Evolutionary conservation across 2,329 filamentous ascomycete species (phyloP).

Genomic region (Polytolypa hystricis): DNA sequence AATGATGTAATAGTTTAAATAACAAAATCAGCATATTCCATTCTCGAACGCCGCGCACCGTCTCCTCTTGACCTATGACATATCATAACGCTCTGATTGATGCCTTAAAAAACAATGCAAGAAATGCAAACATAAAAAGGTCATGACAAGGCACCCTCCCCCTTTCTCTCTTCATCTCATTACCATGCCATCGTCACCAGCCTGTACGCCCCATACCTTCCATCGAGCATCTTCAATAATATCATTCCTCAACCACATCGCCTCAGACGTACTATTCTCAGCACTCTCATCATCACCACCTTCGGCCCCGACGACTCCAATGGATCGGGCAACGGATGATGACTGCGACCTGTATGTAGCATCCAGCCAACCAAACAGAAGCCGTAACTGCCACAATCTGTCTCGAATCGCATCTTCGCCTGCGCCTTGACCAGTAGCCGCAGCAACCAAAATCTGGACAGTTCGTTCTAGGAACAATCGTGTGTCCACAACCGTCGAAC

Average conservation of each 20-base stretch:
- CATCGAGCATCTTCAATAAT: constrained; percentile 31
- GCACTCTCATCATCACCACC: constrained; percentile 15
- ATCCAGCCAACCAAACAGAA: constrained; percentile 60
- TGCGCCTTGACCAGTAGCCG: constrained; percentile 21
- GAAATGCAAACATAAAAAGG: not conserved
- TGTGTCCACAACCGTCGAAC: constrained; percentile 57
- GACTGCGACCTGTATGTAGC: too few relatives aligned
- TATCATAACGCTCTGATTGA: too few relatives aligned
- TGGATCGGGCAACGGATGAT: constrained; percentile 21
- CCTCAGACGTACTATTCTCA: constrained; percentile 16
- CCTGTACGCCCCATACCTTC: constrained; percentile 32
- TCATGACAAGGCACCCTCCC: not conserved
- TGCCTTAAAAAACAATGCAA: too few relatives aligned
- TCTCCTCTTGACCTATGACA: too few relatives aligned
- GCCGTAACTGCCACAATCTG: constrained; percentile 49
- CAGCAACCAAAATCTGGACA: constrained; percentile 22
- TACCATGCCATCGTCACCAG: constrained; percentile 12
- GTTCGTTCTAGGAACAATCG: constrained; percentile 54
- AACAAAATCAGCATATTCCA: too few relatives aligned
- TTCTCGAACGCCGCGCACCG: too few relatives aligned
- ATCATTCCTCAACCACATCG: constrained; percentile 29
- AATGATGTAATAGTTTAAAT: too few relatives aligned
- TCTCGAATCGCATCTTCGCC: constrained; percentile 41
- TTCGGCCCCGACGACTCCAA: constrained; percentile 28
- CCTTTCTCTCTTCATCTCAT: too few relatives aligned